Percentiles rank a stretch among this genome's conserved stretches.
Conservation (phyloP, 2,329 filamentous ascomycete genomes). For the Verticillium nubilum region DNA sequence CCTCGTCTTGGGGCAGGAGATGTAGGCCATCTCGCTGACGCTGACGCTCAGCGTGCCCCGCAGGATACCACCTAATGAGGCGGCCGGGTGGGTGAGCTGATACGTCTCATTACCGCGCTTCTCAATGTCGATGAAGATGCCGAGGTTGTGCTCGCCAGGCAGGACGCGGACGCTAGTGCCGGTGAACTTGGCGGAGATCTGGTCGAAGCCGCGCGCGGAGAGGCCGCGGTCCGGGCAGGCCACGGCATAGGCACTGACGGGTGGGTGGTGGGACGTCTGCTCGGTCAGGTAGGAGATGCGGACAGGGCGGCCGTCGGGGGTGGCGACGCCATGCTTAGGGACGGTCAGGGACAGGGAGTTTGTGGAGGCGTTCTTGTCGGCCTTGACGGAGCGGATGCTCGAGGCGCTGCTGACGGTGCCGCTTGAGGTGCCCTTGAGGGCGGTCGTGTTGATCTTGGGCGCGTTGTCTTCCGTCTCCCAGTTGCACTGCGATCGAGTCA, state of each 20-base stretch:
- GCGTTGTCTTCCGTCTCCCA: conserved; percentile 86
- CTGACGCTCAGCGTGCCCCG: conserved; percentile 84
- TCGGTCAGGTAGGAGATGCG: conserved; percentile 93
- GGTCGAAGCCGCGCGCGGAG: conserved; percentile 84
- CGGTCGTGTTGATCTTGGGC: conserved; percentile 54
- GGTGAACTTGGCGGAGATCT: conserved; percentile 96
- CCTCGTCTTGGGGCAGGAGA: conserved; percentile 84
- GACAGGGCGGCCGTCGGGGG: conserved; percentile 46
- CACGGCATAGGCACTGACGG: conserved; percentile 92
- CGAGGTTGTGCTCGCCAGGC: conserved; percentile 88
- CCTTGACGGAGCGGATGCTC: conserved; percentile 37
- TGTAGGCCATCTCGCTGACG: conserved; percentile 82
- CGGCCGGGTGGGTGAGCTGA: conserved; percentile 90
- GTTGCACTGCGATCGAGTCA: conserved; percentile 60
- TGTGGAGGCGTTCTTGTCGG: conserved; percentile 31
- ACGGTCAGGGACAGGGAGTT: conserved; percentile 47
- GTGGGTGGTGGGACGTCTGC: conserved; percentile 96
- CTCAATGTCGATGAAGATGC: conserved; percentile 87
- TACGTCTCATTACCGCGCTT: conserved; percentile 83
- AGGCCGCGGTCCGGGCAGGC: conserved; percentile 89
- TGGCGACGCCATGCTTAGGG: conserved; percentile 38
- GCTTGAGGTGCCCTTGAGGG: conserved; percentile 28
- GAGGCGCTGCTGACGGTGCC: conserved; percentile 37
- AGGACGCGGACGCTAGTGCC: conserved; percentile 89
- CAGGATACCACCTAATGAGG: conserved; percentile 82